Conservation (phyloP, 108 stramenopile species). For the Skeletonema costatum region DNA sequence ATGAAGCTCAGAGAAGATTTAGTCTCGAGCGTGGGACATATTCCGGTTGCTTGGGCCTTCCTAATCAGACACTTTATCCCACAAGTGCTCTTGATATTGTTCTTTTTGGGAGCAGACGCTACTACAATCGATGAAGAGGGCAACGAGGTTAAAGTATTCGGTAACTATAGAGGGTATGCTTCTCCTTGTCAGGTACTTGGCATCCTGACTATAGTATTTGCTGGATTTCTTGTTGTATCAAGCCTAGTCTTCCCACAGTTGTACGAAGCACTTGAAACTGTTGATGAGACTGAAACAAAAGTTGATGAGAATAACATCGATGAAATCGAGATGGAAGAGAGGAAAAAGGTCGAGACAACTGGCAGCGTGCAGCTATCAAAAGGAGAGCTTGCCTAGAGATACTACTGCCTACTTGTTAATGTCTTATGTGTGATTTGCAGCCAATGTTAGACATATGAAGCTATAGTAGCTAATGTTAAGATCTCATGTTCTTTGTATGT, state of each 20-base stretch:
- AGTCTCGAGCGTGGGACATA: conserved; percentile 31
- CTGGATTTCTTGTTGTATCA: conserved; percentile 33
- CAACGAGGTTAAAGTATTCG: conserved; percentile 34
- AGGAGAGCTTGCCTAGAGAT: background rate
- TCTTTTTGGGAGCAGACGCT: conserved; percentile 34
- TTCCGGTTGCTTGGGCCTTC: conserved; percentile 59
- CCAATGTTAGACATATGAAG: no score
- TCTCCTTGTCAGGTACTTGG: conserved; percentile 62
- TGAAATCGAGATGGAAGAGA: background rate
- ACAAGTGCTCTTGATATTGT: conserved; percentile 61
- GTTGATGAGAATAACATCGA: background rate
- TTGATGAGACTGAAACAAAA: background rate
- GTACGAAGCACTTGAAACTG: background rate
- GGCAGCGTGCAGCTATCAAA: background rate
- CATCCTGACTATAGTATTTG: conserved; percentile 47
- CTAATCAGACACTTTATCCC: conserved; percentile 59
- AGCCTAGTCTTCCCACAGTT: conserved; percentile 44
- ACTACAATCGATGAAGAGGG: background rate
- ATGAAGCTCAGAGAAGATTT: background rate
- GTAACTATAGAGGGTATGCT: conserved; percentile 36
- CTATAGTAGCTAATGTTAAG: no score
- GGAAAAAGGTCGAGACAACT: background rate
- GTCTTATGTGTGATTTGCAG: no score
- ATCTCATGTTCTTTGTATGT: no score
- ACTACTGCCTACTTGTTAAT: no score